Percentiles rank a stretch among this genome's conserved stretches.
phyloP scores from a whole-genome alignment of 176 grass and related monocot genomes.

The Zoysia pacifica region DNA sequence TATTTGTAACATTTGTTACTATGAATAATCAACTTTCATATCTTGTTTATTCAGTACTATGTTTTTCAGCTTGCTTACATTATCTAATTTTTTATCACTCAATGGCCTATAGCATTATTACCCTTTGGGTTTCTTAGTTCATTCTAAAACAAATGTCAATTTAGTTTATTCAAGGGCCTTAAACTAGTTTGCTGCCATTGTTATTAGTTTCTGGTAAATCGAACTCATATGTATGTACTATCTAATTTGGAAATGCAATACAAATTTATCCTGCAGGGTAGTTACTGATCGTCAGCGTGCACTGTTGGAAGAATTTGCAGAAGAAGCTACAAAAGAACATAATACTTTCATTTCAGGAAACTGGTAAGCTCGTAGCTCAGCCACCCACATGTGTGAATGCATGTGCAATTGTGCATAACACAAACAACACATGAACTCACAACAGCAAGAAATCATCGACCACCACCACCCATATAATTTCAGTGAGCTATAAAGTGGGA shows the following conservation, averaged over 20 bases:
- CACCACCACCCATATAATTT: neutral
- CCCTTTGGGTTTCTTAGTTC: neutral
- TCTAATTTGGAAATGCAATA: constrained; percentile 17
- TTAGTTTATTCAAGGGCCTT: constrained; percentile 22
- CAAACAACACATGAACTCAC: constrained; percentile 1
- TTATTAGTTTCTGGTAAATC: neutral
- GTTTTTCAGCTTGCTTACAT: neutral
- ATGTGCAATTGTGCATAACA: neutral
- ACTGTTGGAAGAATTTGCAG: constrained; percentile 95
- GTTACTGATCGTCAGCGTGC: constrained; percentile 75
- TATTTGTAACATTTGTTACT: neutral
- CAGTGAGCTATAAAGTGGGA: neutral
- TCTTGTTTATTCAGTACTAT: no score
- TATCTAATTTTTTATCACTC: neutral
- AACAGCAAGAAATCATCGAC: neutral
- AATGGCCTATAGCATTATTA: constrained; percentile 4
- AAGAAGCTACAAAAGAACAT: constrained; percentile 71
- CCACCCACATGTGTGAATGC: neutral
- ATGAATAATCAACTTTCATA: neutral
- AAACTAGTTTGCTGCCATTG: neutral
- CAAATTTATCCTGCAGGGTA: constrained; percentile 47
- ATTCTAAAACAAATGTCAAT: neutral
- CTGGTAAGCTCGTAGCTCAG: constrained; percentile 51
- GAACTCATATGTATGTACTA: neutral
- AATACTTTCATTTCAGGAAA: constrained; percentile 58